phyloP scores from a whole-genome alignment of 805 yeast species.

The Cyberlindnera bimundalis region DNA sequence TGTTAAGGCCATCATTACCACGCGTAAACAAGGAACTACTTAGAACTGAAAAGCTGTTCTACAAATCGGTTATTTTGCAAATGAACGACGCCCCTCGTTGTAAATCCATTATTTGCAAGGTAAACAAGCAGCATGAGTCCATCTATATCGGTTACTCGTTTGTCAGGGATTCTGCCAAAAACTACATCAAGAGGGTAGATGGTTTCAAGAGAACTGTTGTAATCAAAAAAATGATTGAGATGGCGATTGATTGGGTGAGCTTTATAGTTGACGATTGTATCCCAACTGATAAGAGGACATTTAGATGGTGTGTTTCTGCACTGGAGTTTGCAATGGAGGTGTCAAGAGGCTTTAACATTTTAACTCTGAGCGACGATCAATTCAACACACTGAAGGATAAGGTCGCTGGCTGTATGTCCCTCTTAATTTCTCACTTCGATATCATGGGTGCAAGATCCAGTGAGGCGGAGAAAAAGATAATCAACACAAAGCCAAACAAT shows the following conservation, averaged over 20 bases:
- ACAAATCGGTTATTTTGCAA: constrained; percentile 61
- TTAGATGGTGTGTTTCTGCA: constrained; percentile 95
- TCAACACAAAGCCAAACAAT: constrained; percentile 38
- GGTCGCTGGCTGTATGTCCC: constrained; percentile 92
- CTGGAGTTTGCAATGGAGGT: constrained; percentile 94
- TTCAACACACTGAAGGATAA: constrained; percentile 69
- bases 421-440: constrained; percentile 92
- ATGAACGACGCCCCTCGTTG: constrained; percentile 54
- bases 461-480: constrained; percentile 52
- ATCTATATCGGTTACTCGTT: constrained; percentile 72
- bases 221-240: constrained; percentile 65
- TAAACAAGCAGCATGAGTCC: constrained; percentile 68
- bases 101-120: constrained; percentile 51
- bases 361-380: constrained; percentile 74
- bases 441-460: constrained; percentile 95
- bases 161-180: constrained; percentile 77
- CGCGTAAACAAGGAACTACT: constrained; percentile 71
- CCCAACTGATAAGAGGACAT: constrained; percentile 87
- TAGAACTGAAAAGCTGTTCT: constrained; percentile 61
- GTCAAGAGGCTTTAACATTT: constrained; percentile 84
- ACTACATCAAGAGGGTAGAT: constrained; percentile 62
- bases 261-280: constrained; percentile 93
- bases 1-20: constrained; percentile 66
- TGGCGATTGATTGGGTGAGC: constrained; percentile 87
- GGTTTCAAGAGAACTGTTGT: constrained; percentile 62